A percentile compares a stretch with the other conserved stretches of the same genome.
These are phyloP conservation scores for Sphagnurus paluster DNA, from an alignment of 1,284 basidiomycete genomes.

Conservation along the genomic window DNA sequence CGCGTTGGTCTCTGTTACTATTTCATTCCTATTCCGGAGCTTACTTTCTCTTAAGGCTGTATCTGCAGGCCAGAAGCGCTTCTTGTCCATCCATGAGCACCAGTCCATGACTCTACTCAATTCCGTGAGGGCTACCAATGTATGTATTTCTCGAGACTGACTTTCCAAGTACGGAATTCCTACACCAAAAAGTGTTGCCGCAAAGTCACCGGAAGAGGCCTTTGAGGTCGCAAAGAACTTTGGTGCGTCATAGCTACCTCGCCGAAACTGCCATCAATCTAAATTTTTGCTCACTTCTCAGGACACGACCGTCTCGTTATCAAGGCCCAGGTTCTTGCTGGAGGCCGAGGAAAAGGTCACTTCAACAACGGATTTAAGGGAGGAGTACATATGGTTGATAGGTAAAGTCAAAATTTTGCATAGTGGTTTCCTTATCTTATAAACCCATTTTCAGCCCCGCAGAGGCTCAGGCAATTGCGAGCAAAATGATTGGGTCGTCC, in stretches of 20 bases:
- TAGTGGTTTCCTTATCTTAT: not conserved
- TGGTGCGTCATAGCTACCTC: constrained; percentile 43
- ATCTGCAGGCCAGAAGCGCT: constrained; percentile 85
- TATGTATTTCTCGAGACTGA: not conserved
- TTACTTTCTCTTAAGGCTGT: constrained; percentile 42
- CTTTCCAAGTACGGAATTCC: constrained; percentile 97
- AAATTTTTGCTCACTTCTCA: constrained; percentile 28
- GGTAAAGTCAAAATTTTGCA: constrained; percentile 48
- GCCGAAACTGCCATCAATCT: constrained; percentile 6
- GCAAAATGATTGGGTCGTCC: constrained; percentile 93
- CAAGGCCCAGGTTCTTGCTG: constrained; percentile 98
- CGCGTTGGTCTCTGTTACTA: constrained; percentile 45
- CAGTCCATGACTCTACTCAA: constrained; percentile 95
- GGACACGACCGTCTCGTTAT: constrained; percentile 82
- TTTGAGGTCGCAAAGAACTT: constrained; percentile 88
- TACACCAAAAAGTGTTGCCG: constrained; percentile 91
- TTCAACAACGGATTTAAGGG: constrained; percentile 97
- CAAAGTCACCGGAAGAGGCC: constrained; percentile 89
- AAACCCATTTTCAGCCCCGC: constrained; percentile 60
- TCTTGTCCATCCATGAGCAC: constrained; percentile 98
- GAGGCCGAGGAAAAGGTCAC: constrained; percentile 97
- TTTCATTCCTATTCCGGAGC: not conserved
- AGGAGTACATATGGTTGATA: constrained; percentile 94
- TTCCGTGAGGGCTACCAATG: constrained; percentile 55
- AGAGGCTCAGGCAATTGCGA: constrained; percentile 86